These are phyloP conservation scores for Cercophora sp. DNA, from an alignment of 495 filamentous ascomycete species.

Conservation along the genomic window DNA sequence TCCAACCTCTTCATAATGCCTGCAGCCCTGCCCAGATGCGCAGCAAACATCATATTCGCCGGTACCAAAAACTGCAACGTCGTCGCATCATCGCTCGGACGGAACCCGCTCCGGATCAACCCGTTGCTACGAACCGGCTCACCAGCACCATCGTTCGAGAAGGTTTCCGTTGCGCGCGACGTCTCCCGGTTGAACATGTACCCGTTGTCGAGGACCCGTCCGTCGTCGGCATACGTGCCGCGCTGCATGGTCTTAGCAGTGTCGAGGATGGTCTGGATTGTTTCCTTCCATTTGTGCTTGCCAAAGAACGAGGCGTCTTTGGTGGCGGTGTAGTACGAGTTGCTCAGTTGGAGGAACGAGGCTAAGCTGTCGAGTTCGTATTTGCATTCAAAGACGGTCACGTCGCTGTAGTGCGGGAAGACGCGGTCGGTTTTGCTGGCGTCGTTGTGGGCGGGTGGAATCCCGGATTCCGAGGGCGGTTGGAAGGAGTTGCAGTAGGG, in stretches of 20 bases:
- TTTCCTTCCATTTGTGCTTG: slow-evolving; percentile 49
- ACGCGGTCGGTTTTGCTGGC: slow-evolving; percentile 20
- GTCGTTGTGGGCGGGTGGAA: slow-evolving; percentile 35
- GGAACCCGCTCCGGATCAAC: slow-evolving; percentile 58
- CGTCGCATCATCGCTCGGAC: slow-evolving; percentile 56
- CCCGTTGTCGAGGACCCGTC: slow-evolving; percentile 46
- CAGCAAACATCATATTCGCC: slow-evolving; percentile 66
- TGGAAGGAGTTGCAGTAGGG: slow-evolving; percentile 63
- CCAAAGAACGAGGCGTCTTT: slow-evolving; percentile 56
- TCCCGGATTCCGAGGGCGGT: slow-evolving; percentile 50
- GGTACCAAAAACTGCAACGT: slow-evolving; percentile 60
- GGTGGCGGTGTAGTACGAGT: slow-evolving; percentile 57
- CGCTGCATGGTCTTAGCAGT: slow-evolving; percentile 49
- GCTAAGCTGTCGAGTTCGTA: slow-evolving; percentile 68
- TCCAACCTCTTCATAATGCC: slow-evolving; percentile 47
- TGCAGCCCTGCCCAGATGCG: slow-evolving; percentile 45
- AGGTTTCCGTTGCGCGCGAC: slow-evolving; percentile 54
- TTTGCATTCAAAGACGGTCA: slow-evolving; percentile 50
- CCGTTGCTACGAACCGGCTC: slow-evolving; percentile 55
- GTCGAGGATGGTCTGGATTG: slow-evolving; percentile 46
- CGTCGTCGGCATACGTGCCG: slow-evolving; percentile 54
- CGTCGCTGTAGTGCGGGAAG: slow-evolving; percentile 12
- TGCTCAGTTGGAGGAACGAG: slow-evolving; percentile 57
- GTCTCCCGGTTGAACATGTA: slow-evolving; percentile 57
- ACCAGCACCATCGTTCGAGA: slow-evolving; percentile 55